Conservation (phyloP, 257 asterid genomes). For the Petrea volubilis region DNA sequence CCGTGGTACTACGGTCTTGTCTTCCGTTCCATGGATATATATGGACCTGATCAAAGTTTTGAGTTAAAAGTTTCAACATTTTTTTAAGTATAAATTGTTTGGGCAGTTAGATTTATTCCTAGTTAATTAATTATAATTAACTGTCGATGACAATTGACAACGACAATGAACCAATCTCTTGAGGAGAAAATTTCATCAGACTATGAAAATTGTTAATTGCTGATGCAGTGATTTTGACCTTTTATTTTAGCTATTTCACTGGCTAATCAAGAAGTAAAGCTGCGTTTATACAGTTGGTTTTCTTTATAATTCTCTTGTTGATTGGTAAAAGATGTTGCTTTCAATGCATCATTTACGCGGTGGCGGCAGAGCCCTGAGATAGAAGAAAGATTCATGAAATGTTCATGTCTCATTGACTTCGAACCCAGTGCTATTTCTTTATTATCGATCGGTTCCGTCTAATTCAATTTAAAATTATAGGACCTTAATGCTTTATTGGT, state of each 20-base stretch:
- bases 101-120: background rate
- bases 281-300: background rate
- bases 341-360: background rate
- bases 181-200: background rate
- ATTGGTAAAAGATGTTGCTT: background rate
- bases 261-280: background rate
- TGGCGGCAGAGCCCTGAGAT: background rate
- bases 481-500: no score
- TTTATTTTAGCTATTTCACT: background rate
- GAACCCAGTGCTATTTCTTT: no score
- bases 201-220: background rate
- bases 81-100: background rate
- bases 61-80: background rate
- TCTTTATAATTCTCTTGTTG: no score
- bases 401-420: background rate
- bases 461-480: no score
- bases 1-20: background rate
- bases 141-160: background rate
- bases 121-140: background rate
- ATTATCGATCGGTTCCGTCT: no score
- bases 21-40: no score
- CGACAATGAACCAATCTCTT: background rate
- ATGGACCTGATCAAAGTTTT: background rate
- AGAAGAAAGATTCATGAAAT: background rate
- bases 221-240: background rate